phyloP scores from a whole-genome alignment of 768 basidiomycete species.

The Cyathus striatus region DNA sequence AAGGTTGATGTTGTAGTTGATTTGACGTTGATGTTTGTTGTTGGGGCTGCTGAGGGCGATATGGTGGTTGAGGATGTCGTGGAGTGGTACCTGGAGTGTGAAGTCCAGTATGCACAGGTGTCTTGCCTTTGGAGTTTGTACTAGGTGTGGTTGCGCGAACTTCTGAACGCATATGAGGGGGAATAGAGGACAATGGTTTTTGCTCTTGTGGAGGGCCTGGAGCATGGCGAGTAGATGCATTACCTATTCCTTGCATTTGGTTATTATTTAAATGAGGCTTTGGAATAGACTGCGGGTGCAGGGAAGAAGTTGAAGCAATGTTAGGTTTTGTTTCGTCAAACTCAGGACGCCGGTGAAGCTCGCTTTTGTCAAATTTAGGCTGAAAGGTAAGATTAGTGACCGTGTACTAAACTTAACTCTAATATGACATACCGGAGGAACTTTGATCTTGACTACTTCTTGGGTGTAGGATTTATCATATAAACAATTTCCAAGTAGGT shows the following conservation, averaged over 20 bases:
- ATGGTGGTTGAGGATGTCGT: constrained; percentile 8
- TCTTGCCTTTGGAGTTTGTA: neutral
- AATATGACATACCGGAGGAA: constrained; percentile 59
- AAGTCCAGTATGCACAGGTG: neutral
- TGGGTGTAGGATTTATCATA: constrained; percentile 90
- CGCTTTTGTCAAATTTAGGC: constrained; percentile 65
- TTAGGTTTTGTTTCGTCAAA: constrained; percentile 45
- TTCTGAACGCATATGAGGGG: constrained; percentile 33
- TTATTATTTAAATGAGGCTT: no score
- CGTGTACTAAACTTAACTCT: neutral
- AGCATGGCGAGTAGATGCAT: no score
- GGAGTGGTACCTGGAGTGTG: neutral
- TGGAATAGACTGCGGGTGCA: constrained; percentile 6
- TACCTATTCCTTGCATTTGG: no score
- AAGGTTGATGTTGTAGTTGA: constrained; percentile 4
- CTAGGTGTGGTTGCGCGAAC: constrained; percentile 9
- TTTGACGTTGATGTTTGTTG: constrained; percentile 4
- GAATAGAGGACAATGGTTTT: constrained; percentile 26
- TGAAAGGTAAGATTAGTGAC: constrained; percentile 17
- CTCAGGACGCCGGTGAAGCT: constrained; percentile 68
- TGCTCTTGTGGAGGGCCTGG: constrained; percentile 9
- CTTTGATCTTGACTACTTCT: constrained; percentile 84
- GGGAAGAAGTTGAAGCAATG: constrained; percentile 5
- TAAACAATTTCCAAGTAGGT: constrained; percentile 92
- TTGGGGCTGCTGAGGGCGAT: neutral